These are phyloP conservation scores for Lasiosphaeria hispida DNA, from an alignment of 495 filamentous ascomycete species.

Conservation along the genomic window DNA sequence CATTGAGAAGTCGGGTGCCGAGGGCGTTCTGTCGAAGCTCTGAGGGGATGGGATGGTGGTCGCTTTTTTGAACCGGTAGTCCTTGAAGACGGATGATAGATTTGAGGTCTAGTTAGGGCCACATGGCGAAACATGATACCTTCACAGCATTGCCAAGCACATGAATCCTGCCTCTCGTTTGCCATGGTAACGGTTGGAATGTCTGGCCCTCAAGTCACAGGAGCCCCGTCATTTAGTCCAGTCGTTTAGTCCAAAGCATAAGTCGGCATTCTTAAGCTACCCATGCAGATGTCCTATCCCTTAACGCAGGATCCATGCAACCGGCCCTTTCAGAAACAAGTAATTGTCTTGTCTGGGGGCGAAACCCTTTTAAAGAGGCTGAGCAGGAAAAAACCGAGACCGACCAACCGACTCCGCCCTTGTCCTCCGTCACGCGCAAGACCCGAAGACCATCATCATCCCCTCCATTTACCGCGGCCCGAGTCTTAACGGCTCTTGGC, in stretches of 20 bases:
- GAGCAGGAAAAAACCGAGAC: conserved; percentile 35
- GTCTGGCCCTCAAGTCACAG: too few relatives aligned
- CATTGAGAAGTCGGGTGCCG: conserved; percentile 68
- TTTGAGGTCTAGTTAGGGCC: conserved; percentile 1
- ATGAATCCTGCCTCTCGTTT: neutral
- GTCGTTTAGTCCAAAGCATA: conserved; percentile 24
- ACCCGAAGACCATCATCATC: conserved; percentile 25
- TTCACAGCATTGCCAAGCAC: neutral
- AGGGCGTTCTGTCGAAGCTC: conserved; percentile 68
- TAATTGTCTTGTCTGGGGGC: conserved; percentile 28
- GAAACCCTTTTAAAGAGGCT: conserved; percentile 30
- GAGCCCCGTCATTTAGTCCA: conserved; percentile 2
- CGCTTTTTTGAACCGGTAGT: neutral
- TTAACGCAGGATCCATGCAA: conserved; percentile 33
- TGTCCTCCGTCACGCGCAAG: conserved; percentile 27
- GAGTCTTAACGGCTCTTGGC: conserved; percentile 78
- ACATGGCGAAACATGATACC: conserved; percentile 1
- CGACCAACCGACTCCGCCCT: conserved; percentile 39
- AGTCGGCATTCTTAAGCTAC: conserved; percentile 37
- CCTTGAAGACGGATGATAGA: conserved; percentile 12
- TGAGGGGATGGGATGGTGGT: conserved; percentile 30
- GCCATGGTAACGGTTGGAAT: neutral
- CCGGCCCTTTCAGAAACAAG: conserved; percentile 29
- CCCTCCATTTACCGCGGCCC: conserved; percentile 15
- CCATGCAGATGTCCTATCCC: conserved; percentile 32